phyloP scores from a whole-genome alignment of 2,329 filamentous ascomycete genomes.

The Neospermospora avenae region DNA sequence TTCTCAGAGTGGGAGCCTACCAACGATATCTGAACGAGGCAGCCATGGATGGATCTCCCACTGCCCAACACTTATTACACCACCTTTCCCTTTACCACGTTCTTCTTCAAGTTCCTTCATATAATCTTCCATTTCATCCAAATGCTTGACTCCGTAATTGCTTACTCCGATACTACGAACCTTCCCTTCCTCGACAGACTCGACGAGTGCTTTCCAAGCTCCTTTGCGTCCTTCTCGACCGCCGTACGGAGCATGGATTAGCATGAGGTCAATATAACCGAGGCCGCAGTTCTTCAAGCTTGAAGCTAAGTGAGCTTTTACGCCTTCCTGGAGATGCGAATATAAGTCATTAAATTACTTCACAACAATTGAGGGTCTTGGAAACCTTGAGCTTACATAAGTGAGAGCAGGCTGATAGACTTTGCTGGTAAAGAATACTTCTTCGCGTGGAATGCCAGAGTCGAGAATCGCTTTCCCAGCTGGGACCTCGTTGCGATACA shows the following conservation, averaged over 20 bases:
- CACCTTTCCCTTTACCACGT: conserved; percentile 60
- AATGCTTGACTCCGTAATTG: conserved; percentile 62
- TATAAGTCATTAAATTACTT: too few relatives aligned
- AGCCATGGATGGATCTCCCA: conserved; percentile 92
- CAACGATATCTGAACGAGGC: conserved; percentile 69
- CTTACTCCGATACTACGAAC: conserved; percentile 60
- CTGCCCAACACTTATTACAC: conserved; percentile 78
- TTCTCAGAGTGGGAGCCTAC: neutral
- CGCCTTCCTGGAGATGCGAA: conserved; percentile 41
- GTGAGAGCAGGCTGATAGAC: conserved; percentile 49
- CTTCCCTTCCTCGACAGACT: conserved; percentile 59
- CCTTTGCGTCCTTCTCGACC: conserved; percentile 54
- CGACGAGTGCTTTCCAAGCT: conserved; percentile 61
- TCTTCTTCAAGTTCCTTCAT: conserved; percentile 59
- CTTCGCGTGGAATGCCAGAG: conserved; percentile 48
- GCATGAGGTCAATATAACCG: conserved; percentile 64
- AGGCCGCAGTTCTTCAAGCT: conserved; percentile 57
- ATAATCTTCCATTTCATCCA: conserved; percentile 57
- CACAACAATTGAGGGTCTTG: too few relatives aligned
- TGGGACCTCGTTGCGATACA: conserved; percentile 56
- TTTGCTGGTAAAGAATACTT: conserved; percentile 63
- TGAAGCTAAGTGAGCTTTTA: conserved; percentile 60
- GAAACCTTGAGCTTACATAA: conserved; percentile 42
- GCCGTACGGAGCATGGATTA: conserved; percentile 58
- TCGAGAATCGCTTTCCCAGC: conserved; percentile 50